Percentiles rank a stretch among this genome's conserved stretches.
phyloP scores from a whole-genome alignment of 2,329 filamentous ascomycete species.

The Thielaviopsis cerberus region DNA sequence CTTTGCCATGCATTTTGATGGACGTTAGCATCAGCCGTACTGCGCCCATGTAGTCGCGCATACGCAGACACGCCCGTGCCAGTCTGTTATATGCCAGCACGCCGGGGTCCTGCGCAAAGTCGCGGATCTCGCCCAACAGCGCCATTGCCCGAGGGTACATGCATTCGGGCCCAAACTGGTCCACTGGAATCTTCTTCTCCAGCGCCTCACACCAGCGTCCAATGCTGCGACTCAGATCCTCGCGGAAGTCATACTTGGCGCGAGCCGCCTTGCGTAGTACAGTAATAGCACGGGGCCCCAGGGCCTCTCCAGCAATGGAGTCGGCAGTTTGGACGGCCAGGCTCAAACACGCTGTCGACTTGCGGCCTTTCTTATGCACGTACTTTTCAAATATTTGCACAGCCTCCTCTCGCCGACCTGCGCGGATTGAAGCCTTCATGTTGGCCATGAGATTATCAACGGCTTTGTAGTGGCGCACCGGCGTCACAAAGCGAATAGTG shows the following conservation, averaged over 20 bases:
- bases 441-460: constrained; percentile 3
- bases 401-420: not conserved
- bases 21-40: constrained; percentile 3
- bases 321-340: constrained; percentile 8
- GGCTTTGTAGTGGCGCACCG: not conserved
- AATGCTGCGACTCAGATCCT: constrained; percentile 4
- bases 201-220: constrained; percentile 1
- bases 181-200: not conserved
- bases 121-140: not conserved
- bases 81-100: constrained; percentile 7
- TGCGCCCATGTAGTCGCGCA: constrained; percentile 9
- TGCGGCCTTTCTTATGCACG: constrained; percentile 3
- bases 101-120: constrained; percentile 2
- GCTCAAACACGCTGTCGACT: constrained; percentile 4
- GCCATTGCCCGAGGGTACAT: constrained; percentile 5
- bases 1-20: constrained; percentile 1
- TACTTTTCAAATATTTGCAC: constrained; percentile 4
- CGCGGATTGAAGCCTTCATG: constrained; percentile 6
- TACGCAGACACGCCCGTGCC: constrained; percentile 7
- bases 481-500: constrained; percentile 1
- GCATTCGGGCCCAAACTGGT: not conserved
- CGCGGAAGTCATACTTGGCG: constrained; percentile 5
- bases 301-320: not conserved
- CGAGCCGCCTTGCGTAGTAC: constrained; percentile 3
- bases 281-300: not conserved